Evolutionary conservation across 1,284 basidiomycete genomes (phyloP).

Genomic region (Microbotryum saponariae): DNA sequence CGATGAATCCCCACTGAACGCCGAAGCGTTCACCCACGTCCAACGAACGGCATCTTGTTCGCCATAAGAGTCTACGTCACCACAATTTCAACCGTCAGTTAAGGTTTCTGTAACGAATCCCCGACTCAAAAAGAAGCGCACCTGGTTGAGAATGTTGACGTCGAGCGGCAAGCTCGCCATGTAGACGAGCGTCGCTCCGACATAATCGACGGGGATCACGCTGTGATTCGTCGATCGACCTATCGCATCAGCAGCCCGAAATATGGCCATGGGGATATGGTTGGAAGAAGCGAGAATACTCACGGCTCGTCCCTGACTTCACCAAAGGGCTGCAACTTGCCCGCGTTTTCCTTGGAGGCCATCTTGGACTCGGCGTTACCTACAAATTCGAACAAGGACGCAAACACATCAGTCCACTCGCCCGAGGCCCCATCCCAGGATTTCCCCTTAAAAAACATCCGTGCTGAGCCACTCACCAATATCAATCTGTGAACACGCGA

Average conservation of each 20-base stretch:
- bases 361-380: slow-evolving; percentile 62
- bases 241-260: no score
- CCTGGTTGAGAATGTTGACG: slow-evolving; percentile 62
- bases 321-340: slow-evolving; percentile 63
- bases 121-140: slow-evolving; percentile 24
- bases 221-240: not conserved
- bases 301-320: slow-evolving; percentile 51
- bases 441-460: no score
- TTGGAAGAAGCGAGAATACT: not conserved
- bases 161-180: slow-evolving; percentile 59
- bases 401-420: not conserved
- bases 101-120: no score
- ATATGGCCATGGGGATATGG: no score
- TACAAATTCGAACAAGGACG: slow-evolving; percentile 32
- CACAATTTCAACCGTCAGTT: not conserved
- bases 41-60: slow-evolving; percentile 54
- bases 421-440: no score
- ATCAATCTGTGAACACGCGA: slow-evolving; percentile 70
- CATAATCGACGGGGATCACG: slow-evolving; percentile 60
- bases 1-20: no score
- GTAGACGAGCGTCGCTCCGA: slow-evolving; percentile 61
- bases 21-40: slow-evolving; percentile 49
- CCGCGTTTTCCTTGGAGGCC: slow-evolving; percentile 44
- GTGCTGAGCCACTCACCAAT: slow-evolving; percentile 50
- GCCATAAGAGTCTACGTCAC: slow-evolving; percentile 44